Evolutionary conservation across 805 yeast species (phyloP).

Genomic region (Blastobotrys americana): DNA sequence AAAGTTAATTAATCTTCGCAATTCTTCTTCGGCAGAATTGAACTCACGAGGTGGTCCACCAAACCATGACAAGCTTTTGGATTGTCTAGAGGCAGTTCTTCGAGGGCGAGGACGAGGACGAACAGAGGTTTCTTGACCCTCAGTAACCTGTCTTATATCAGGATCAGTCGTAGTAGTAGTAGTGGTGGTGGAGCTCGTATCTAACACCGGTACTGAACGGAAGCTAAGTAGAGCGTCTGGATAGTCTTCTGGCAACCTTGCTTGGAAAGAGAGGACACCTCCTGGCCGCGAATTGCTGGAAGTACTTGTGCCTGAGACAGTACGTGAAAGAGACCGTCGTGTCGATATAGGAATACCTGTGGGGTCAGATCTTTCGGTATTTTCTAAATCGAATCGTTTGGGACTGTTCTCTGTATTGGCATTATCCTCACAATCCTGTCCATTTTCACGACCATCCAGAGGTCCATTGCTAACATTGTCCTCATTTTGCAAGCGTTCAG

Average conservation of each 20-base stretch:
- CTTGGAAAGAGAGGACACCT: background rate
- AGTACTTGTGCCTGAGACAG: background rate
- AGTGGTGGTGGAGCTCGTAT: slow-evolving; percentile 2
- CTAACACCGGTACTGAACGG: slow-evolving; percentile 4
- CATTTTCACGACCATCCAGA: too few relatives aligned
- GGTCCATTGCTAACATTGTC: too few relatives aligned
- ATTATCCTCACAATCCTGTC: too few relatives aligned
- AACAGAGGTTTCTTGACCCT: background rate
- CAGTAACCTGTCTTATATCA: background rate
- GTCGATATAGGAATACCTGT: too few relatives aligned
- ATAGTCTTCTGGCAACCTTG: background rate
- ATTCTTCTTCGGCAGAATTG: slow-evolving; percentile 1
- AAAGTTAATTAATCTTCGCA: background rate
- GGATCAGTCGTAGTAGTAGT: background rate
- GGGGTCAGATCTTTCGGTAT: background rate
- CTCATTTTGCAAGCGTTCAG: too few relatives aligned
- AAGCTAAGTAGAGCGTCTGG: slow-evolving; percentile 4
- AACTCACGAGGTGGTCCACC: background rate
- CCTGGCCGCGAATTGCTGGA: background rate
- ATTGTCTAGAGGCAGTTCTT: background rate
- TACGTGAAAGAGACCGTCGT: background rate
- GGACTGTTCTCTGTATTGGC: too few relatives aligned
- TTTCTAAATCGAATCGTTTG: too few relatives aligned
- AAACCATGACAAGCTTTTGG: background rate
- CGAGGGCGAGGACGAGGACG: background rate